Evolutionary conservation across 108 stramenopile genomes (phyloP).

Genomic region (Pseudonitzschia delicatissima): DNA sequence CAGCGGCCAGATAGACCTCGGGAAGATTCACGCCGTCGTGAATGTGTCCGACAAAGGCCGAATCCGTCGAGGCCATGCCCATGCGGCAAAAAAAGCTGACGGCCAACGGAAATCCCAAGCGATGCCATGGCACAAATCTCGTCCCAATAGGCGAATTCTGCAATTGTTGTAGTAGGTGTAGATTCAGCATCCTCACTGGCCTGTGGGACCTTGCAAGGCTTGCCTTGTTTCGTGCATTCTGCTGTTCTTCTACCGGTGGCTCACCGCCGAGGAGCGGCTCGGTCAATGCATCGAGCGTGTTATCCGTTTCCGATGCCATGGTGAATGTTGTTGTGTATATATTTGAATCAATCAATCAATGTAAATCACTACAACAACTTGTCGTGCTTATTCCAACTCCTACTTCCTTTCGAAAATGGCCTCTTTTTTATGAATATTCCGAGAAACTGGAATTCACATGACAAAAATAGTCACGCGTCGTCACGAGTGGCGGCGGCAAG

Average conservation of each 20-base stretch:
- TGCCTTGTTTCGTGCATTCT: background rate
- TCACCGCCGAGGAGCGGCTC: background rate
- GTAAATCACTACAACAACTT: no score
- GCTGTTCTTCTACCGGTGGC: background rate
- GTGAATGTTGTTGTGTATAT: no score
- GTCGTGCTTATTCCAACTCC: no score
- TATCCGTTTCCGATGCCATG: background rate
- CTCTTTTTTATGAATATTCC: no score
- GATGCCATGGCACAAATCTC: constrained; percentile 32
- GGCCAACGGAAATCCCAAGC: constrained; percentile 35
- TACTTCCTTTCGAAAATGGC: no score
- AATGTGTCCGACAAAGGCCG: constrained; percentile 41
- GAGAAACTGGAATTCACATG: no score
- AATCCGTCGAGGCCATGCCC: constrained; percentile 45
- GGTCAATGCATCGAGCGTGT: background rate
- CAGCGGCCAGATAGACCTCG: constrained; percentile 49
- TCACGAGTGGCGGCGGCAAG: no score
- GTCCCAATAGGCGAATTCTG: background rate
- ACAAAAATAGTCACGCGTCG: no score
- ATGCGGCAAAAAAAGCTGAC: constrained; percentile 44
- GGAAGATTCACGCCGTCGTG: constrained; percentile 21
- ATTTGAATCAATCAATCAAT: no score
- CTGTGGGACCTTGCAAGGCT: background rate
- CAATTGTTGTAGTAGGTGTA: background rate
- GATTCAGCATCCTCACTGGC: background rate